Evolutionary conservation across 2,329 filamentous ascomycete genomes (phyloP).

Genomic region (Microsporum audouinii): DNA sequence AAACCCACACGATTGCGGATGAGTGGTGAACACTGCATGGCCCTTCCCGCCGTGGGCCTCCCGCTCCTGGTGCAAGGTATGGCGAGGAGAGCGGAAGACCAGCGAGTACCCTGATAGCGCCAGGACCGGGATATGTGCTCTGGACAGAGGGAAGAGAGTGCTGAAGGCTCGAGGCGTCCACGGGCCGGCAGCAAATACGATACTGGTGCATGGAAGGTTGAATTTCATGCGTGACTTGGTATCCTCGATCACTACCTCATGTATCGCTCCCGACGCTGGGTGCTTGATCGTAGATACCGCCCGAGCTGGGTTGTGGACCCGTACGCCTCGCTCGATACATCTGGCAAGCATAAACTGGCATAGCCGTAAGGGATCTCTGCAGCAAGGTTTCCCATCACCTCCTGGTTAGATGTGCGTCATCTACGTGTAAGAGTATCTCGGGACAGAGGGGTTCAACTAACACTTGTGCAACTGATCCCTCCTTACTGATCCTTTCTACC

Average conservation of each 20-base stretch:
- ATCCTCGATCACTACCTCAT: conserved; percentile 42
- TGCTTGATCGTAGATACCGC: conserved; percentile 45
- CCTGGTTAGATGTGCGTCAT: neutral
- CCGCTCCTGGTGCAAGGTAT: conserved; percentile 21
- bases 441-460: conserved; percentile 28
- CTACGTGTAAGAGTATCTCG: neutral
- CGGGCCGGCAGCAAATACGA: conserved; percentile 58
- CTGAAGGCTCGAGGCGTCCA: conserved; percentile 60
- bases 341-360: conserved; percentile 53
- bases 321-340: conserved; percentile 50
- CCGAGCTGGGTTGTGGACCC: conserved; percentile 53
- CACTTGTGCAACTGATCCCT: conserved; percentile 54
- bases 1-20: conserved; percentile 42
- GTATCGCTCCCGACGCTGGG: conserved; percentile 37
- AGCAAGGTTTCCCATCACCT: conserved; percentile 1
- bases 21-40: conserved; percentile 58
- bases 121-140: conserved; percentile 44
- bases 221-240: conserved; percentile 20
- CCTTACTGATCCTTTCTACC: conserved; percentile 51
- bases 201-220: conserved; percentile 48
- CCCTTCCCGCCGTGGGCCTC: conserved; percentile 38
- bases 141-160: conserved; percentile 50
- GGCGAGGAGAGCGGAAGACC: conserved; percentile 50
- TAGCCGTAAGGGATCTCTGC: conserved; percentile 53
- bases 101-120: conserved; percentile 62